Evolutionary conservation across 2,329 filamentous ascomycete species (phyloP), one percentile per base, ranked within the genome.

Genomic region (Microthyrium microscopicum): DNA sequence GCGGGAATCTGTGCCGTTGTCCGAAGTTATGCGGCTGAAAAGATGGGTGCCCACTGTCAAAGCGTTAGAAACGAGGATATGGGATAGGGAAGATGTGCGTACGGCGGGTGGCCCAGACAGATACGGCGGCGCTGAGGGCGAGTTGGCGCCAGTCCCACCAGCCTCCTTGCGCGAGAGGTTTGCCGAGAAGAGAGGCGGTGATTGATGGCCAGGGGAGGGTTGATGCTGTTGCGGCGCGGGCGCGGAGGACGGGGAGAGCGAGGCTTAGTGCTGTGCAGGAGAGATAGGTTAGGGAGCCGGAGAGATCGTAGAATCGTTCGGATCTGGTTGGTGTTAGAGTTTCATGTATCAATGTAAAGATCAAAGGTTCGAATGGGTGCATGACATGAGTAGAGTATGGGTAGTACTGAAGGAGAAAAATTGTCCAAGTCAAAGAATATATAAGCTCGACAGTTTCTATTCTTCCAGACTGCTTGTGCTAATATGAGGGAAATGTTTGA

Each of bases 241-340:
- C 67, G 26, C 71, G 60, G 35, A 75, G 53, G 3, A 64, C 62
- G 1, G 73, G 73, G 12, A 78, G 57, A 41, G 68, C 71, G 12
- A 79, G 56, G 38, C 66, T 70, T 19, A 77, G 51, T 1, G 68
- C 66, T 11, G 70, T 70, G 48, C 73, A 73, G 34, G 70, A 68
- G 24, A 79, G 60, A 46, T 75, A 77, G 3, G 74, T 78, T 20
- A 75, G 46, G 11, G 71, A 73, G 30, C 75, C 75, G 2, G 70
- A 74, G 30, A 75, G 51, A 47, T 80, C 76, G 49, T 76, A 80
- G 58, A 76, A 77, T 24, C 68, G 65, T 46, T 80, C 76, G 5
- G 68, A n/a, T n/a, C n/a, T 25, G 22, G 9, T n/a, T n/a, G n/a
- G n/a, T n/a, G n/a, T n/a, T n/a, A n/a, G n/a, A n/a, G n/a, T n/a